Evolutionary conservation across 2,329 filamentous ascomycete genomes (phyloP), one percentile per base, ranked within the genome.

Genomic region (Diaporthe humulicola): DNA sequence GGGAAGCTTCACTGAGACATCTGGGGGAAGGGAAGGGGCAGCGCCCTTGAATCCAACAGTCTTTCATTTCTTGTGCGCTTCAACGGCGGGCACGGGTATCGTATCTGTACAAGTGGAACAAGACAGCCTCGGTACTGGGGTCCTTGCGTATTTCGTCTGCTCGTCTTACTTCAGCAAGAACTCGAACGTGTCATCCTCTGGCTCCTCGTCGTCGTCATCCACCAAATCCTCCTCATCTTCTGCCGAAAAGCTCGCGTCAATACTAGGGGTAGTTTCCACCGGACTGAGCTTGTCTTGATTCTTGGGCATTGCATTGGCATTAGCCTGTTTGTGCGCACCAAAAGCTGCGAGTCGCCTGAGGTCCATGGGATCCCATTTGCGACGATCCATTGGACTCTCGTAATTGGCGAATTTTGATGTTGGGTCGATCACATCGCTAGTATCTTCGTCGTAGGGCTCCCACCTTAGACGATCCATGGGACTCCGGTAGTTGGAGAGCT

Each of bases 171-270:
- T 71, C 15, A 69, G 38, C 28, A 74, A 54, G 42, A 75, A 75
- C 33, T 75, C 74, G n/a, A 75, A 75, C n/a, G 74, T 75, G 40
- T 75, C 74, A 12, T 75, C 74, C 33, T 73, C 73, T 15, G 71
- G 74, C 42, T 42, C 74, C 19, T 73, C 70, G 12, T 70, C 66
- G 25, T 71, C 71, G 5, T 74, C 71, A 50, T 70, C 71, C 25
- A 42, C n/a, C 19, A 22, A 25, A 10, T 54, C 6, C 30, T 61
- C 73, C 15, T 28, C 22, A 28, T 60, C 50, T 9, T 42, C 69
- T 19, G n/a, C 45, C 28, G 66, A 52, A 19, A 36, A 36, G 19
- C 52, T 45, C 25, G n/a, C 9, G 6, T 10, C 25, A 45, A 4
- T 7, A 15, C 50, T n/a, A n/a, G 9, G 30, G 22, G n/a, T 9